Percentiles rank a stretch among this genome's conserved stretches.
Evolutionary conservation across 2,329 filamentous ascomycete genomes (phyloP).

Genomic region (Alternaria rosae): DNA sequence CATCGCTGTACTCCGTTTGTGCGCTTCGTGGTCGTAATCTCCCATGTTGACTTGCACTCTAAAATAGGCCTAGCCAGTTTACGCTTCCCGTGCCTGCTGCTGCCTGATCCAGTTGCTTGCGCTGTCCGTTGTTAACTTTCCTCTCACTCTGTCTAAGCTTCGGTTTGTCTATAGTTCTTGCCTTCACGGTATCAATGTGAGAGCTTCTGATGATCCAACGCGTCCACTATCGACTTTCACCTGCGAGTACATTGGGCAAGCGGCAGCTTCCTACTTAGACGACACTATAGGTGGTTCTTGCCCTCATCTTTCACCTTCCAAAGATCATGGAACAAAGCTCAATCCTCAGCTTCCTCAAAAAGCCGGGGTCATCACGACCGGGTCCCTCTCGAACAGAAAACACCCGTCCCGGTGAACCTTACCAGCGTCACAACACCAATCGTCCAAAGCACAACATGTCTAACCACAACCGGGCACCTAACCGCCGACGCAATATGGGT

Average conservation of each 20-base stretch:
- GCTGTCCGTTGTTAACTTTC: background rate
- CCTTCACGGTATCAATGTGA: background rate
- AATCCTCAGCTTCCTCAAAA: constrained; percentile 30
- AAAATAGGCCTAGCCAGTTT: constrained; percentile 1
- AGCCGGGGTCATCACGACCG: constrained; percentile 7
- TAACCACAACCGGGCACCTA: constrained; percentile 19
- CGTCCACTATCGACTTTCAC: background rate
- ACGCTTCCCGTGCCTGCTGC: constrained; percentile 13
- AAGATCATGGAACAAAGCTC: constrained; percentile 32
- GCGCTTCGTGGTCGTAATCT: background rate
- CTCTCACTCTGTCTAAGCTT: background rate
- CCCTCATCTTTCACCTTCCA: background rate
- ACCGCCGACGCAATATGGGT: constrained; percentile 29
- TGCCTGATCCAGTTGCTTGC: constrained; percentile 16
- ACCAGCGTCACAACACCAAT: constrained; percentile 17
- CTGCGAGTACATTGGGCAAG: background rate
- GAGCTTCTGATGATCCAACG: background rate
- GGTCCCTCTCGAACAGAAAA: constrained; percentile 14
- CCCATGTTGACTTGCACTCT: background rate
- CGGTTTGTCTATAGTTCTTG: background rate
- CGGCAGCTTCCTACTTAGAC: background rate
- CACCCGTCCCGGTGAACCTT: constrained; percentile 25
- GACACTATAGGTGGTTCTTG: background rate
- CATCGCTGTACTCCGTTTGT: background rate
- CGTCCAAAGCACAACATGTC: background rate